phyloP scores from a whole-genome alignment of 108 stramenopile genomes.

The Nitzschia sp. region DNA sequence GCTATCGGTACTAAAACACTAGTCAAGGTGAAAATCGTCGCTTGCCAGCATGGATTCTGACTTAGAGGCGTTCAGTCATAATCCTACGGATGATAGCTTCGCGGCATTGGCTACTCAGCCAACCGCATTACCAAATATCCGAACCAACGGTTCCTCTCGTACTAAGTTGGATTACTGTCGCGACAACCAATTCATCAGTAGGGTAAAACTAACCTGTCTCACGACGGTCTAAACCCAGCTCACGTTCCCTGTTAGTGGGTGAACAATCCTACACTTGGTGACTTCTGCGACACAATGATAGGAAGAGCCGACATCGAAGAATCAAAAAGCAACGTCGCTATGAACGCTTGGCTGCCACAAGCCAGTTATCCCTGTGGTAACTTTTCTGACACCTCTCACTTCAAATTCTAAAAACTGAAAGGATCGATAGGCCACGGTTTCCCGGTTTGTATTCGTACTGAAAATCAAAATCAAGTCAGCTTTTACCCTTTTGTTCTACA shows the following conservation, averaged over 20 bases:
- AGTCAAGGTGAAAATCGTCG: conserved; percentile 84
- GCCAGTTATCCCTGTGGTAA: conserved; percentile 99
- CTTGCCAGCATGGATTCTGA: conserved; percentile 94
- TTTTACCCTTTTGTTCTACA: conserved; percentile 87
- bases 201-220: conserved; percentile 97
- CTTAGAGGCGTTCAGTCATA: conserved; percentile 95
- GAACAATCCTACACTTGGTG: conserved; percentile 97
- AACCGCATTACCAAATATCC: conserved; percentile 94
- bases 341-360: conserved; percentile 93
- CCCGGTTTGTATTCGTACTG: conserved; percentile 95
- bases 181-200: conserved; percentile 90
- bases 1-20: conserved; percentile 76
- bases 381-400: conserved; percentile 98
- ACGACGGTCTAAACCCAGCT: conserved; percentile 98
- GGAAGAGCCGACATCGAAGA: conserved; percentile 95
- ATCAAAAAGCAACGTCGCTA: conserved; percentile 92
- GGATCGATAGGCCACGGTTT: conserved; percentile 98
- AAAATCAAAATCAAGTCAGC: conserved; percentile 97
- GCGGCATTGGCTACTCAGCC: conserved; percentile 91
- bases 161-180: conserved; percentile 98
- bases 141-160: conserved; percentile 98
- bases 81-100: conserved; percentile 94
- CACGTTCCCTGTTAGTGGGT: conserved; percentile 96
- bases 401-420: conserved; percentile 94
- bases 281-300: conserved; percentile 96